A percentile compares a stretch with the other conserved stretches of the same genome.
Evolutionary conservation across 805 yeast genomes (phyloP).

Genomic region (Saccharomyces cerevisiae): DNA sequence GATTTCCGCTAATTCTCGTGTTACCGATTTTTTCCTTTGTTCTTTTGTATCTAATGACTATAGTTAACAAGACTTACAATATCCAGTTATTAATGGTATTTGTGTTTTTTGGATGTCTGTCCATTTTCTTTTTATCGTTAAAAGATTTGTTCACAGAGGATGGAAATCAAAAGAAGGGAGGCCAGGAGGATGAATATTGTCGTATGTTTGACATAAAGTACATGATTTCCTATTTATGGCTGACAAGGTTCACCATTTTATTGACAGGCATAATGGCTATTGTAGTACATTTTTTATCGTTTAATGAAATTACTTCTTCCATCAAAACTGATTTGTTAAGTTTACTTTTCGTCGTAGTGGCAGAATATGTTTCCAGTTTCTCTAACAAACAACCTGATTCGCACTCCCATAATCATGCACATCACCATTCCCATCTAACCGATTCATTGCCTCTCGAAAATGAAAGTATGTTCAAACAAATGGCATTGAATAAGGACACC

Average conservation of each 20-base stretch:
- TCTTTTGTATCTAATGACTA: neutral
- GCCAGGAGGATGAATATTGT: neutral
- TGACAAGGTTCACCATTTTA: conserved; percentile 17
- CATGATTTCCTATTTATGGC: conserved; percentile 1
- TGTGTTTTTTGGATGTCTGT: conserved; percentile 26
- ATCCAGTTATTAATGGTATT: conserved; percentile 26
- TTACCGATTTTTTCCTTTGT: neutral
- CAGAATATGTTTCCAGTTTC: conserved; percentile 10
- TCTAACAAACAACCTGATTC: conserved; percentile 1
- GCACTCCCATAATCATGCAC: conserved; percentile 9
- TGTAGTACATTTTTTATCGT: conserved; percentile 30
- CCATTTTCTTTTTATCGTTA: conserved; percentile 20
- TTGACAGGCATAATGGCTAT: conserved; percentile 28
- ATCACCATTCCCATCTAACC: conserved; percentile 4
- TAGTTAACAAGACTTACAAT: neutral
- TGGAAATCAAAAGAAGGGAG: neutral
- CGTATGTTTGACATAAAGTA: neutral
- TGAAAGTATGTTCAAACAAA: conserved; percentile 23
- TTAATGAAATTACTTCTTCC: conserved; percentile 17
- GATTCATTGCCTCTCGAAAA: neutral
- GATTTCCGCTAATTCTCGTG: conserved; percentile 5
- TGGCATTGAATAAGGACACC: conserved; percentile 56
- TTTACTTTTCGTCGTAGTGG: conserved; percentile 9
- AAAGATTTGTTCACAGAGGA: conserved; percentile 16
- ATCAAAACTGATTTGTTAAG: conserved; percentile 10